These are phyloP conservation scores for Nissolia schottii DNA, from an alignment of 306 rosid genomes.

Conservation along the genomic window DNA sequence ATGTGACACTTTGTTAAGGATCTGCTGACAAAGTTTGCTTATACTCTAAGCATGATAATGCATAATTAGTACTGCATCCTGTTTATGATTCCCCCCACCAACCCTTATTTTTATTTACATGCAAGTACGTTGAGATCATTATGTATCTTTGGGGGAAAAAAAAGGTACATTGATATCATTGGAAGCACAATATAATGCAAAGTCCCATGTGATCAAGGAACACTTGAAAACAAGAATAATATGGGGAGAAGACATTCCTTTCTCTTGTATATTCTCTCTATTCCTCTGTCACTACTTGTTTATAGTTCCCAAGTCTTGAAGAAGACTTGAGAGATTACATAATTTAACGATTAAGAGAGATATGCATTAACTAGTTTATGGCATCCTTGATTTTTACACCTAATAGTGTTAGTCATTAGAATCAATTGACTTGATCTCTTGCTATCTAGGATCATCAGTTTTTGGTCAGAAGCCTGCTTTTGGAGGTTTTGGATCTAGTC, in stretches of 20 bases:
- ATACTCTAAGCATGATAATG: not conserved
- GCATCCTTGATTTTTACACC: not conserved
- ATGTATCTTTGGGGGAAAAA: too few relatives aligned
- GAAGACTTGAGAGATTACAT: not conserved
- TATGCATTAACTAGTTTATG: not conserved
- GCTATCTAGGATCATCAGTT: slow-evolving; percentile 52
- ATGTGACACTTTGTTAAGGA: not conserved
- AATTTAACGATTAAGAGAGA: not conserved
- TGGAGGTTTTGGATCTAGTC: slow-evolving; percentile 78
- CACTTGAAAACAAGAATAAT: slow-evolving; percentile 2
- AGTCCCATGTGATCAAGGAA: not conserved
- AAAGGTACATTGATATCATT: not conserved
- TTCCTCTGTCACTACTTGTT: not conserved
- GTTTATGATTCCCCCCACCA: not conserved
- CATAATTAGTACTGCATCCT: not conserved
- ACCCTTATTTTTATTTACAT: not conserved
- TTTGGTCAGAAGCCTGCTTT: slow-evolving; percentile 87
- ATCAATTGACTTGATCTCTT: slow-evolving; percentile 7
- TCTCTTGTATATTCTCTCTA: not conserved
- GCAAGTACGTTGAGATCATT: not conserved
- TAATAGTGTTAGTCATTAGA: not conserved
- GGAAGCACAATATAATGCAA: not conserved
- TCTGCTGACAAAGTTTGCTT: not conserved
- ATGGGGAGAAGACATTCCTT: not conserved
- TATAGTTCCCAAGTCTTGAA: not conserved